Conservation (phyloP, 768 basidiomycete species). For the Lactifluus volemus region DNA sequence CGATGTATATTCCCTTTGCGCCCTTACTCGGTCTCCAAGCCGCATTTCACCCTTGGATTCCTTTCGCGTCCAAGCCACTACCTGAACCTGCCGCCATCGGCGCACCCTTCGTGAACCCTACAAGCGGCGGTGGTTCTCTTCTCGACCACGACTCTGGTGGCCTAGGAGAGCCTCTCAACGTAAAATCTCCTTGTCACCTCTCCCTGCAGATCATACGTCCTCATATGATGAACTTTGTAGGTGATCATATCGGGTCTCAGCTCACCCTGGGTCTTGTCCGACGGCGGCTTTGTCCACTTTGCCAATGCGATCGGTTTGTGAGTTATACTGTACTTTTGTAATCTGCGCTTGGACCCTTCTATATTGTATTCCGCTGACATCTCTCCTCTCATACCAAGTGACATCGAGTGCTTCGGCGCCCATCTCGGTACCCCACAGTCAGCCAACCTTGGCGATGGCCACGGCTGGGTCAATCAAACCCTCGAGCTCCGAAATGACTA, state of each 20-base stretch:
- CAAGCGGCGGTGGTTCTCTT: not conserved
- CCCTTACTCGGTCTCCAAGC: slow-evolving; percentile 5
- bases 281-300: slow-evolving; percentile 8
- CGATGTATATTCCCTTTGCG: slow-evolving; percentile 7
- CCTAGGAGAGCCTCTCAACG: slow-evolving; percentile 19
- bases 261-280: slow-evolving; percentile 8
- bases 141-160: not conserved
- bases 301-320: slow-evolving; percentile 14
- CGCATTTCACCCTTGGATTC: not conserved
- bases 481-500: slow-evolving; percentile 39
- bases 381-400: slow-evolving; percentile 1
- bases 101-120: not conserved
- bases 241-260: slow-evolving; percentile 17
- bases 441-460: slow-evolving; percentile 42
- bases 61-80: not conserved
- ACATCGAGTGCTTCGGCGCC: slow-evolving; percentile 24
- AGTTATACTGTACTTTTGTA: not conserved
- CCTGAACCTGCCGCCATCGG: not conserved
- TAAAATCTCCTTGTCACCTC: not conserved
- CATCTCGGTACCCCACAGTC: slow-evolving; percentile 31
- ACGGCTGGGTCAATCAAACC: slow-evolving; percentile 36
- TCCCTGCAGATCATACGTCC: not conserved
- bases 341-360: not conserved
- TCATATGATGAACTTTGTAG: not conserved
- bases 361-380: not conserved